phyloP scores from a whole-genome alignment of 2,329 filamentous ascomycete genomes.

The Colletotrichum gigasporum region DNA sequence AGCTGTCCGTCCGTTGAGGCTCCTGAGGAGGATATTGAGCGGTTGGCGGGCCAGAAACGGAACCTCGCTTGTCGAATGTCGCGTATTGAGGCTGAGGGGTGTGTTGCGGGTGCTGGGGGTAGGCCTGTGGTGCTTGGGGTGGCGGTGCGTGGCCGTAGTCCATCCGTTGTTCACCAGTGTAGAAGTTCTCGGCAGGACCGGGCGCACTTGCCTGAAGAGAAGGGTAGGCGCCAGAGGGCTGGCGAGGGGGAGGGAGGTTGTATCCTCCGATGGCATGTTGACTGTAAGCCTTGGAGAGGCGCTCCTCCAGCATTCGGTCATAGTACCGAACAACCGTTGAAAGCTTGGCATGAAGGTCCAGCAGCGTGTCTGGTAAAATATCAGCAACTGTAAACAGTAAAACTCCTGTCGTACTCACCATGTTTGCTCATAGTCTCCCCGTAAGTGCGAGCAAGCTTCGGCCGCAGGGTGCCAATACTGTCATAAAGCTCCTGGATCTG shows the following conservation, averaged over 20 bases:
- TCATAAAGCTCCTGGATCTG: constrained; percentile 99
- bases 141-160: constrained; percentile 58
- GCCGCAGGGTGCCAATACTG: constrained; percentile 90
- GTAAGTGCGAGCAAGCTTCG: constrained; percentile 94
- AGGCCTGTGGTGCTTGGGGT: constrained; percentile 63
- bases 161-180: constrained; percentile 70
- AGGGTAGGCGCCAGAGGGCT: constrained; percentile 74
- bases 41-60: constrained; percentile 49
- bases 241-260: constrained; percentile 61
- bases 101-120: constrained; percentile 51
- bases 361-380: constrained; percentile 75
- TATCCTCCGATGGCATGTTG: constrained; percentile 79
- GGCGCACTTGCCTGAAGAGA: constrained; percentile 67
- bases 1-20: constrained; percentile 60
- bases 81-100: constrained; percentile 54
- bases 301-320: constrained; percentile 96
- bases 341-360: constrained; percentile 94
- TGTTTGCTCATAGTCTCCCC: constrained; percentile 99
- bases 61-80: constrained; percentile 52
- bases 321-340: constrained; percentile 98
- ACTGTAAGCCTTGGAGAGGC: constrained; percentile 90
- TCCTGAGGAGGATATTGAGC: constrained; percentile 56
- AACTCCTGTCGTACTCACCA: constrained; percentile 61
- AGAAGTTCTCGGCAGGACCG: constrained; percentile 80
- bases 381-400: constrained; percentile 42